Percentiles rank a stretch among this genome's conserved stretches.
Evolutionary conservation across 192 early-diverging fungal genomes (phyloP).

Genomic region (Pecoramyces ruminantium): DNA sequence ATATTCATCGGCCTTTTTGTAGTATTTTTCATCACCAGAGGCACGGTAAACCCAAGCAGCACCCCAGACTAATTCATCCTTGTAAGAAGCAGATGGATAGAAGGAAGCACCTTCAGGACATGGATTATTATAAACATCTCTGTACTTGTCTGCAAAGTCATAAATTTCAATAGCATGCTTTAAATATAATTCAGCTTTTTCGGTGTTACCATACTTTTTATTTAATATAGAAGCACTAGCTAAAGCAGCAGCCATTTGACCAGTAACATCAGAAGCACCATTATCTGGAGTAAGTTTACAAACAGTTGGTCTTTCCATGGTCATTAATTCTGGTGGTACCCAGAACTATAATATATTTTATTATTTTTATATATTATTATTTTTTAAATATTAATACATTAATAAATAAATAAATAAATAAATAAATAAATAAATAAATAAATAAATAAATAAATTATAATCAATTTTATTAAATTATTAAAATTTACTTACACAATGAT

Average conservation of each 20-base stretch:
- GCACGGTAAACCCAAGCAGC: no score
- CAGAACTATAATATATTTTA: neutral
- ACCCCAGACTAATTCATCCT: no score
- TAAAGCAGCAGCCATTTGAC: constrained; percentile 30
- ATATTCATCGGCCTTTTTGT: no score
- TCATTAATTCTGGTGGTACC: neutral
- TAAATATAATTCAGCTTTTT: constrained; percentile 10
- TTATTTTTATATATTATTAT: no score
- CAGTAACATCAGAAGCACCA: constrained; percentile 21
- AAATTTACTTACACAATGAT: neutral
- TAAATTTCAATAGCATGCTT: constrained; percentile 21
- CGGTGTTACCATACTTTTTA: neutral
- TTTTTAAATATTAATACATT: no score
- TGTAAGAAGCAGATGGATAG: constrained; percentile 20
- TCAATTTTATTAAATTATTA: no score
- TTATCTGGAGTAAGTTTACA: neutral
- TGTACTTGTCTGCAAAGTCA: constrained; percentile 23
- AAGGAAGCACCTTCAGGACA: constrained; percentile 14
- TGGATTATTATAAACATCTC: constrained; percentile 16
- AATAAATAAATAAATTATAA: no score
- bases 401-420: no score
- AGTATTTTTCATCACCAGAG: no score
- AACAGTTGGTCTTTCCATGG: neutral
- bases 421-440: no score
- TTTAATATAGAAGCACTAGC: constrained; percentile 26